phyloP scores from a whole-genome alignment of 176 grass and related monocot species.

The Oryza coarctata region DNA sequence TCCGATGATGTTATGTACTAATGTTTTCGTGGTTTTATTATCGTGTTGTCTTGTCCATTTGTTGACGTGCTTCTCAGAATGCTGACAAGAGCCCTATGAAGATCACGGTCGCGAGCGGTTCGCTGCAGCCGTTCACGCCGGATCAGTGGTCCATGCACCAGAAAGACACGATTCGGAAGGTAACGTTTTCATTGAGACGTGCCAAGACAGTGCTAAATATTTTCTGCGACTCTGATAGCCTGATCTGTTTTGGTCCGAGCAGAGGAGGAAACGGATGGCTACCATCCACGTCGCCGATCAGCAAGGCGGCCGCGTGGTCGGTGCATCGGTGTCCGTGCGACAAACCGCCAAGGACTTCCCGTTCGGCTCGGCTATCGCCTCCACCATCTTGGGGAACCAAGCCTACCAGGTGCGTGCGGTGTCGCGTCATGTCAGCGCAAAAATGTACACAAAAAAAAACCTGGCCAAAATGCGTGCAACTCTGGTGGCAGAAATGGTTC shows the following conservation, averaged over 20 bases:
- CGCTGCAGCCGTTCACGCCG: constrained; percentile 72
- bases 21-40: background rate
- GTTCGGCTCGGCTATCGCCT: constrained; percentile 83
- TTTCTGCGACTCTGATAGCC: background rate
- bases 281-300: constrained; percentile 75
- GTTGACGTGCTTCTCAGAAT: constrained; percentile 38
- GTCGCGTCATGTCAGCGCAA: no score
- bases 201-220: background rate
- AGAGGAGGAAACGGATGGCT: constrained; percentile 78
- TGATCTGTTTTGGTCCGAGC: constrained; percentile 13
- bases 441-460: background rate
- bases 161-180: constrained; percentile 76
- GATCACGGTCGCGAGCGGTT: constrained; percentile 59
- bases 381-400: constrained; percentile 76
- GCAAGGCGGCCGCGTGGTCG: constrained; percentile 54
- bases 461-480: background rate
- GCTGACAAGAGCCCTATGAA: constrained; percentile 73
- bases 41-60: background rate
- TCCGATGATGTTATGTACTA: background rate
- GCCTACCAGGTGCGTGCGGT: constrained; percentile 54
- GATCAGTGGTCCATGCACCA: constrained; percentile 88
- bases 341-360: constrained; percentile 87
- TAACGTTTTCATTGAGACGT: constrained; percentile 13
- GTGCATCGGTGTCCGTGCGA: constrained; percentile 65
- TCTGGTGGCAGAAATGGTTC: constrained; percentile 65